Conservation (phyloP, 345 rosid genomes). For the Viola odorata region DNA sequence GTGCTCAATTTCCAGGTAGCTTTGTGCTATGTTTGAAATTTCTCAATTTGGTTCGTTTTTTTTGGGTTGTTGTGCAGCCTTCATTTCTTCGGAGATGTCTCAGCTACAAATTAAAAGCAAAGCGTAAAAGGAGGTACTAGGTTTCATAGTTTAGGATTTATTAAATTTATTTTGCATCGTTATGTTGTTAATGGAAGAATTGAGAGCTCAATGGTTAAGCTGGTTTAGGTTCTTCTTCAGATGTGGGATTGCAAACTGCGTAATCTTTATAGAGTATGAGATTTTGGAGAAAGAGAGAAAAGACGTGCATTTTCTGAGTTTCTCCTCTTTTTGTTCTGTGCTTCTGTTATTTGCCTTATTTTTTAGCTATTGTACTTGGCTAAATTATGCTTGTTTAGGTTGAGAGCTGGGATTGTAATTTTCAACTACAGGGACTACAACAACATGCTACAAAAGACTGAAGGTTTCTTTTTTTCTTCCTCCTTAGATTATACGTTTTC, state of each 20-base stretch:
- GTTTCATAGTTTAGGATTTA: not conserved
- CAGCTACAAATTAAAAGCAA: conserved; percentile 16
- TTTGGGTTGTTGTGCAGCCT: conserved; percentile 11
- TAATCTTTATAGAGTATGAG: not conserved
- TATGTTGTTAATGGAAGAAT: too few relatives aligned
- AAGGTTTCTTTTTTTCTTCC: conserved; percentile 4
- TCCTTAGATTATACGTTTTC: not conserved
- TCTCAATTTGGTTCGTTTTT: not conserved
- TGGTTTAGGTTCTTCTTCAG: too few relatives aligned
- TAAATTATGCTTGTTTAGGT: conserved; percentile 8
- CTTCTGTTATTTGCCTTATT: not conserved
- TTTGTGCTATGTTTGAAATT: not conserved
- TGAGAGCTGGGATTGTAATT: conserved; percentile 18
- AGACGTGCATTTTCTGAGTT: not conserved
- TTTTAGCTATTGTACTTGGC: not conserved
- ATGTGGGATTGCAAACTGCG: not conserved
- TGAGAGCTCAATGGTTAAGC: too few relatives aligned
- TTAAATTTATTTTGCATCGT: too few relatives aligned
- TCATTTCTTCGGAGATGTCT: conserved; percentile 28
- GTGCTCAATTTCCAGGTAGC: not conserved
- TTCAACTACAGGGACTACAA: conserved; percentile 28
- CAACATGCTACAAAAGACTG: conserved; percentile 23
- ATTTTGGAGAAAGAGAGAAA: not conserved
- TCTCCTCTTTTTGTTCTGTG: not conserved
- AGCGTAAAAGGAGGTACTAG: conserved; percentile 16